Conservation (phyloP, 345 rosid species). For the Camelina neglecta region DNA sequence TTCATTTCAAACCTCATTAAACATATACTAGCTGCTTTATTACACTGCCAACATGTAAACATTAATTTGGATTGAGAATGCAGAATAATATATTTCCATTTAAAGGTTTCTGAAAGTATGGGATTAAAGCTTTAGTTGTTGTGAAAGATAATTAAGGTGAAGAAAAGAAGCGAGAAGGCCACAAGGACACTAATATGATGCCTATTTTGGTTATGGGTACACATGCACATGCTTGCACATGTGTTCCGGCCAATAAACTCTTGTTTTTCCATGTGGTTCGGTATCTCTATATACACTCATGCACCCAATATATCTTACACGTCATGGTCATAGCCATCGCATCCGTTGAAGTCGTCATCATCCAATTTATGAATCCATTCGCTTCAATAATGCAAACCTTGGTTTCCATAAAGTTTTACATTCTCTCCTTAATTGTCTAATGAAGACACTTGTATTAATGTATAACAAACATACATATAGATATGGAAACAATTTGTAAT, state of each 20-base stretch:
- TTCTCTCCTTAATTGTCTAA: constrained; percentile 23
- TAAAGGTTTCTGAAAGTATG: not conserved
- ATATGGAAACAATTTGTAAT: constrained; percentile 16
- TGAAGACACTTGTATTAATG: constrained; percentile 15
- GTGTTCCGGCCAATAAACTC: constrained; percentile 45
- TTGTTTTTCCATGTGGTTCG: constrained; percentile 46
- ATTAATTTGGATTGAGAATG: constrained; percentile 3
- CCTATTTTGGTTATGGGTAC: constrained; percentile 42
- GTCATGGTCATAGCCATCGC: constrained; percentile 37
- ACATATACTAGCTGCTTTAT: not conserved
- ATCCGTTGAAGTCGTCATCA: constrained; percentile 32
- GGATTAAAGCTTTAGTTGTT: constrained; percentile 33
- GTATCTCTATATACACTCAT: constrained; percentile 38
- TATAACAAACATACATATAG: not conserved
- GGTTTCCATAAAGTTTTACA: constrained; percentile 26
- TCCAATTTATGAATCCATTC: constrained; percentile 25
- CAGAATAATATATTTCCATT: not conserved
- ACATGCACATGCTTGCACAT: constrained; percentile 49
- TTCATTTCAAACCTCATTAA: not conserved
- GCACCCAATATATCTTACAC: constrained; percentile 23
- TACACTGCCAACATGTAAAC: constrained; percentile 9
- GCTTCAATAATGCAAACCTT: constrained; percentile 33
- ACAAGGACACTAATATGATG: constrained; percentile 45
- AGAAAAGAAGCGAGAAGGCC: constrained; percentile 39
- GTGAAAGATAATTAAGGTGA: constrained; percentile 41